Base-by-base conservation (phyloP, 306 rosid species). In the Pueraria montana region DNA sequence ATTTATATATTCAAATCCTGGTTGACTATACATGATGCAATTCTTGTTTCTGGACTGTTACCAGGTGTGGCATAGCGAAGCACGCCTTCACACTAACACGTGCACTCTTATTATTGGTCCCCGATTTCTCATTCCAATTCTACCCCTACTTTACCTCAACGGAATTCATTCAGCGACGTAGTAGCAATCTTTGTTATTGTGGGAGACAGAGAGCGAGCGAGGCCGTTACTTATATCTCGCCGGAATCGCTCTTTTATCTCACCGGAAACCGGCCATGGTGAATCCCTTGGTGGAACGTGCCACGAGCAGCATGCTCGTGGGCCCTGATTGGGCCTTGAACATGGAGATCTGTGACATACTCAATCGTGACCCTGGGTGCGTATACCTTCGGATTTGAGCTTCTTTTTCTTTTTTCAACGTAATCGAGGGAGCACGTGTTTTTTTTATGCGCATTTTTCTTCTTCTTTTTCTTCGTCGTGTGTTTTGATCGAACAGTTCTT, bases 261-360 rank as follows among this genome's bases (percentile, higher is more conserved):
- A 34, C 30, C 80, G 82, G 91, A 70, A 74, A 49, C 21, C 42
- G 18, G 82, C 49, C 80, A 96, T 96, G 99, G 99, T 91, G 92
- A 91, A 90, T 82, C 80, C 95, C n/a, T 84, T 92, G 90, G 99
- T 94, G 80, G 99, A 91, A 62, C 95, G 98, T 81, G 99, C 98
- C 82, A 91, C 98, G 64, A 94, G 91, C 90, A 96, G 90, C 88
- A 84, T 90, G 97, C 96, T 96, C 68, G 87, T 96, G 73, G 99
- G 99, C 74, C 99, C 99, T 82, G 99, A 96, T 84, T 96, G 99
- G 99, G 98, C 98, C 62, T 90, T 90, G 98, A 96, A 96, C 87
- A 80, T 96, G 79, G 99, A 96, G 94, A 96, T 96, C 93, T 96
- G 99, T 82, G 98, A 96, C 83, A 84, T 91, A 76, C 92, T 94